These are phyloP conservation scores for Drosera capensis DNA, from an alignment of 148 eudicot species.

Conservation along the genomic window DNA sequence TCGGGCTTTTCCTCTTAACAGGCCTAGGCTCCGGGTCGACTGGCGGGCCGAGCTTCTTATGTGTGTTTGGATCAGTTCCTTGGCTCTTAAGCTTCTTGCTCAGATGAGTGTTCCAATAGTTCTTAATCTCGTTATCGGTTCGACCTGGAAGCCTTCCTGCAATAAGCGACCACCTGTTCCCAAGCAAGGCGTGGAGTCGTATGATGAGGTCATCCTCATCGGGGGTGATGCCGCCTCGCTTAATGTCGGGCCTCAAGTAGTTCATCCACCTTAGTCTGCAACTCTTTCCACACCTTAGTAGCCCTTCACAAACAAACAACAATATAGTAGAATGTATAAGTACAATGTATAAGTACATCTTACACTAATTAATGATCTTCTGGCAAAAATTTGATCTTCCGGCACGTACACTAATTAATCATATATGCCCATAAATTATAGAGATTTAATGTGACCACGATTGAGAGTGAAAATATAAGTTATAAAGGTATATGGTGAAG, in stretches of 20 bases:
- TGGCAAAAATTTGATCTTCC: too few species aligned
- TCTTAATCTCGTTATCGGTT: slow-evolving; percentile 60
- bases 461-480: too few species aligned
- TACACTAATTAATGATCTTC: too few species aligned
- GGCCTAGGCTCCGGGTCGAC: too few species aligned
- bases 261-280: slow-evolving; percentile 62
- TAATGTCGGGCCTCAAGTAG: slow-evolving; percentile 50
- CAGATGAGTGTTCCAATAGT: slow-evolving; percentile 59
- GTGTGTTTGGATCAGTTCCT: too few species aligned
- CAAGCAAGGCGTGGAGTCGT: slow-evolving; percentile 39
- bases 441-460: too few species aligned
- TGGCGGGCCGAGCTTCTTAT: too few species aligned
- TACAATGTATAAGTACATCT: too few species aligned
- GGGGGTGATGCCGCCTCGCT: slow-evolving; percentile 41
- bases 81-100: slow-evolving; percentile 26
- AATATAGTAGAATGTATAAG: not conserved
- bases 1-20: slow-evolving; percentile 2
- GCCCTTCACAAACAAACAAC: slow-evolving; percentile 14
- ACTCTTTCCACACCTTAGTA: slow-evolving; percentile 58
- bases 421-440: too few species aligned
- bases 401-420: too few species aligned
- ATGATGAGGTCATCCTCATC: slow-evolving; percentile 59
- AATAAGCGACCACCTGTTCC: slow-evolving; percentile 52
- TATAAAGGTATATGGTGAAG: too few species aligned
- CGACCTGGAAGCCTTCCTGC: slow-evolving; percentile 62